These are phyloP conservation scores for Prunella vulgaris DNA, from an alignment of 257 asterid species.

Conservation along the genomic window DNA sequence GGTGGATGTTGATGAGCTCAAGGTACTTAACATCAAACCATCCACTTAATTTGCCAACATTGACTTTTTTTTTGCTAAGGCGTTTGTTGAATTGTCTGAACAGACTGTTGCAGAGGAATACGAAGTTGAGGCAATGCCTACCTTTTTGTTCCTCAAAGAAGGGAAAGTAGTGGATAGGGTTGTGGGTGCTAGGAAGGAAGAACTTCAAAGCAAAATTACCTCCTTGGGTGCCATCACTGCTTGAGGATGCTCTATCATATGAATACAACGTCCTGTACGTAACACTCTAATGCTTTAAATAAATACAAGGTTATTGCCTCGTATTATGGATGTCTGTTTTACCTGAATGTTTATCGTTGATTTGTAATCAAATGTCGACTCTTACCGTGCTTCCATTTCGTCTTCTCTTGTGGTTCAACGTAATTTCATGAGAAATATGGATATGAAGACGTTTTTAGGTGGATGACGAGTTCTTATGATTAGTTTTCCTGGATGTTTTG, in stretches of 20 bases:
- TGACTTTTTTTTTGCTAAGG: background rate
- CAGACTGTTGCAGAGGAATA: slow-evolving; percentile 51
- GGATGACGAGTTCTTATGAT: background rate
- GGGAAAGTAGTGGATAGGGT: slow-evolving; percentile 53
- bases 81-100: background rate
- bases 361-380: background rate
- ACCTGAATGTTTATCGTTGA: background rate
- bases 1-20: slow-evolving; percentile 87
- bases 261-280: background rate
- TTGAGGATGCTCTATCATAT: background rate
- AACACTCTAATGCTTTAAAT: too few species aligned
- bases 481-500: too few species aligned
- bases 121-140: slow-evolving; percentile 75
- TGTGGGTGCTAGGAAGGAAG: slow-evolving; percentile 74
- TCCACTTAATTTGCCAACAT: background rate
- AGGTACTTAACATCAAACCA: slow-evolving; percentile 33
- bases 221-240: slow-evolving; percentile 18
- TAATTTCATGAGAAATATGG: background rate
- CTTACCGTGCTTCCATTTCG: too few species aligned
- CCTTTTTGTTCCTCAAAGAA: slow-evolving; percentile 61
- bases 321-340: background rate
- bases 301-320: background rate
- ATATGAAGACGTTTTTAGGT: background rate
- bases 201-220: slow-evolving; percentile 22
- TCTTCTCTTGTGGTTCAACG: background rate